Conservation (phyloP, 116 monocot genomes). For the Phalaenopsis hybrid region DNA sequence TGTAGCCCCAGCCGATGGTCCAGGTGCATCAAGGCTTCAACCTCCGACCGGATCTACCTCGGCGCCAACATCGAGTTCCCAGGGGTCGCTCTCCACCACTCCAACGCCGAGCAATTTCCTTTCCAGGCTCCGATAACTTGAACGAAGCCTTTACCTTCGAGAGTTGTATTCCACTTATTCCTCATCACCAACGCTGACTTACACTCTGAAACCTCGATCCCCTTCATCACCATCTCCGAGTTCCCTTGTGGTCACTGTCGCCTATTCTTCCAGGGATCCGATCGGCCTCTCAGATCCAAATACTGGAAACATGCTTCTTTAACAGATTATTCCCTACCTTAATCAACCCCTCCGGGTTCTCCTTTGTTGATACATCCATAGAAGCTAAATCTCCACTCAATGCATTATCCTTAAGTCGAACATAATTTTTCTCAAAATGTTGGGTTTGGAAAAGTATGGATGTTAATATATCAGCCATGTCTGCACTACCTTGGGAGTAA, state of each 20-base stretch:
- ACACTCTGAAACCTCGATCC: conserved; percentile 37
- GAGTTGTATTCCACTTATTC: conserved; percentile 18
- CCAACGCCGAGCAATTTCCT: conserved; percentile 69
- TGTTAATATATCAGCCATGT: conserved; percentile 32
- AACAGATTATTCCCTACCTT: conserved; percentile 11
- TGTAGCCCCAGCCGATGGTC: too few species aligned
- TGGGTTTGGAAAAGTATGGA: conserved; percentile 24
- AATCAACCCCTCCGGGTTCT: conserved; percentile 18
- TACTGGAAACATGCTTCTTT: conserved; percentile 15
- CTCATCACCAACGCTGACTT: conserved; percentile 56
- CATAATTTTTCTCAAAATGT: conserved; percentile 15
- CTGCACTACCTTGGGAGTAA: conserved; percentile 20
- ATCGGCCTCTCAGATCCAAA: too few species aligned
- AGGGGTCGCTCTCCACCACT: conserved; percentile 78
- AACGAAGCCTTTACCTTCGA: too few species aligned
- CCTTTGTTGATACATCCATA: conserved; percentile 15
- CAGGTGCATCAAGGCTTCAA: too few species aligned
- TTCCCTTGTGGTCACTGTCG: conserved; percentile 96
- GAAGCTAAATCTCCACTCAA: conserved; percentile 17
- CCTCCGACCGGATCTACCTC: conserved; percentile 65
- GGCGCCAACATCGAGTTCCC: conserved; percentile 90
- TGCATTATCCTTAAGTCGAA: conserved; percentile 16
- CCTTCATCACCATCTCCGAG: conserved; percentile 66
- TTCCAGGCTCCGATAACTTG: too few species aligned
- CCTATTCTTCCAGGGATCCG: conserved; percentile 47